Evolutionary conservation across 2,329 filamentous ascomycete genomes (phyloP).

Genomic region (Zymoseptoria pseudotritici): DNA sequence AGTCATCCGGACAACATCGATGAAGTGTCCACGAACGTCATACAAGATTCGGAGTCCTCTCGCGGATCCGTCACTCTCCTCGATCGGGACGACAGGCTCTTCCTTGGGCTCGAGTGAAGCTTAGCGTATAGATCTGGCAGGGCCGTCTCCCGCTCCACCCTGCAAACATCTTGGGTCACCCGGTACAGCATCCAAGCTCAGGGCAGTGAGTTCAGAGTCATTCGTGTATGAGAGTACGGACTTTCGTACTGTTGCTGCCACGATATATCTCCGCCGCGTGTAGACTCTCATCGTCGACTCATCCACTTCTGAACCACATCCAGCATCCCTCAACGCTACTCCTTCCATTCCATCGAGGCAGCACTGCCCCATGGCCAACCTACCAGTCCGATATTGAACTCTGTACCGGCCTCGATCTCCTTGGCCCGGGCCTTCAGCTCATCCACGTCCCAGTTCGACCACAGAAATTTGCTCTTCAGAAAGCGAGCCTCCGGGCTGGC

Average conservation of each 20-base stretch:
- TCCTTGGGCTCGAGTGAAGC: no score
- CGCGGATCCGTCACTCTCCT: no score
- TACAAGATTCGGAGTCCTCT: no score
- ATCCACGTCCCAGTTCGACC: conserved; percentile 28
- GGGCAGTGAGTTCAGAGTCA: no score
- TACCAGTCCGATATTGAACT: conserved; percentile 17
- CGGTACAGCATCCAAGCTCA: no score
- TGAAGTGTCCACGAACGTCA: no score
- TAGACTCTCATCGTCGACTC: not conserved
- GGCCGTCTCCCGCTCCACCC: no score
- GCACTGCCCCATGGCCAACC: conserved; percentile 1
- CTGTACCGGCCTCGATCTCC: conserved; percentile 11
- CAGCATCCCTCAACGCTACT: not conserved
- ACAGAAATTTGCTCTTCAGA: conserved; percentile 18
- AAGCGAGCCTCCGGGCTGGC: conserved; percentile 23
- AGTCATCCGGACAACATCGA: no score
- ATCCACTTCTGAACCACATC: not conserved
- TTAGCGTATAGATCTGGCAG: no score
- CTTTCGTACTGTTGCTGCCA: not conserved
- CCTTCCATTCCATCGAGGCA: not conserved
- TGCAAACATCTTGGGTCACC: no score
- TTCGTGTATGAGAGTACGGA: not conserved
- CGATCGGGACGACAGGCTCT: no score
- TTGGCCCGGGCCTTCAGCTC: conserved; percentile 21
- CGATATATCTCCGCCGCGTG: not conserved